phyloP scores from a whole-genome alignment of 768 basidiomycete genomes.

The Tricholoma saponaceum region DNA sequence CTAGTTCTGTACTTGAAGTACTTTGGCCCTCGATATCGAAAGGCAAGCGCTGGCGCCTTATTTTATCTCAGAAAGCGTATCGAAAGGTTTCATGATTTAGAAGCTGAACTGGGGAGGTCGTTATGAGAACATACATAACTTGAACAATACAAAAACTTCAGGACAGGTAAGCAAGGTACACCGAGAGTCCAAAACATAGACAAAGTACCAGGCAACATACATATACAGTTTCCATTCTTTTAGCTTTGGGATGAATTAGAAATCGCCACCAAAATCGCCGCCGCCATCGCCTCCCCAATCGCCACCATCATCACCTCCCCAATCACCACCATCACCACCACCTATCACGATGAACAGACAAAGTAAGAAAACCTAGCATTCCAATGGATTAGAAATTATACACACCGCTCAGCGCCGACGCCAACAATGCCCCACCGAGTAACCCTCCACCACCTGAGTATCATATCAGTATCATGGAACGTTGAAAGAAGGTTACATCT shows the following conservation, averaged over 20 bases:
- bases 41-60: too few species aligned
- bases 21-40: too few species aligned
- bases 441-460: slow-evolving; percentile 38
- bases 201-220: too few species aligned
- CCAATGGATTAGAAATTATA: not conserved
- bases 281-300: slow-evolving; percentile 3
- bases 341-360: not conserved
- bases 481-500: not conserved
- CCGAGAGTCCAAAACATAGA: too few species aligned
- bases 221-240: too few species aligned
- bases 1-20: too few species aligned
- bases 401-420: slow-evolving; percentile 27
- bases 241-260: not conserved
- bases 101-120: too few species aligned
- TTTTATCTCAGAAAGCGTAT: too few species aligned
- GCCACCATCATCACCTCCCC: slow-evolving; percentile 2
- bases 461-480: not conserved
- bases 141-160: too few species aligned
- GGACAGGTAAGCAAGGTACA: too few species aligned
- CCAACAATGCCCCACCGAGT: slow-evolving; percentile 57
- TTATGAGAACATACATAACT: too few species aligned
- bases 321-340: slow-evolving; percentile 5
- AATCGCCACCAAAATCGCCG: not conserved
- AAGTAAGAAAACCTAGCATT: not conserved
- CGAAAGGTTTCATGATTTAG: too few species aligned